A percentile compares a stretch with the other conserved stretches of the same genome.
phyloP scores from a whole-genome alignment of 495 filamentous ascomycete species.

The Tuber brumale region DNA sequence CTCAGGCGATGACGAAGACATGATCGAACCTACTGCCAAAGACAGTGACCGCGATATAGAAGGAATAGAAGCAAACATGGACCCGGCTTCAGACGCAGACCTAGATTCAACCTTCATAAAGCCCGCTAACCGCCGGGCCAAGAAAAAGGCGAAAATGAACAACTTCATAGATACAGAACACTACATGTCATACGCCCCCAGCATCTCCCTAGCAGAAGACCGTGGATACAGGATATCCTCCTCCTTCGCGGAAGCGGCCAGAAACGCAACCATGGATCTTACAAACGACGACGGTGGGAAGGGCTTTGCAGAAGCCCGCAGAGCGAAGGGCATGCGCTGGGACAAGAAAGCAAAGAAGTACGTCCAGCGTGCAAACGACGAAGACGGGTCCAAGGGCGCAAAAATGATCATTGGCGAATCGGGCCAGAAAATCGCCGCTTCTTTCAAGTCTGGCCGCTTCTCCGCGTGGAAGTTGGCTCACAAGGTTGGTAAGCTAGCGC shows the following conservation, averaged over 20 bases:
- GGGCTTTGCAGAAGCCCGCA: slow-evolving; percentile 61
- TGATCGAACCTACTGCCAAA: slow-evolving; percentile 39
- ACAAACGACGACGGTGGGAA: slow-evolving; percentile 73
- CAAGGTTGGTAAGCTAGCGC: slow-evolving; percentile 67
- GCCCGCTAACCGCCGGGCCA: slow-evolving; percentile 30
- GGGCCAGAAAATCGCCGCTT: slow-evolving; percentile 90
- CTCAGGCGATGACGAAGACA: slow-evolving; percentile 41
- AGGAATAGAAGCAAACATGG: slow-evolving; percentile 44
- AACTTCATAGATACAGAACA: slow-evolving; percentile 75
- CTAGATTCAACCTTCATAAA: slow-evolving; percentile 69
- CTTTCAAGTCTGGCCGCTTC: slow-evolving; percentile 87
- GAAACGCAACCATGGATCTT: slow-evolving; percentile 80
- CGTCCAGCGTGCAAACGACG: slow-evolving; percentile 80
- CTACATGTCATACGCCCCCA: slow-evolving; percentile 92
- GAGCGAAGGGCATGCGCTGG: slow-evolving; percentile 72
- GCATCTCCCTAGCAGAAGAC: slow-evolving; percentile 72
- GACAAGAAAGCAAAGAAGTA: slow-evolving; percentile 97
- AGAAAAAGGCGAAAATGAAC: slow-evolving; percentile 41
- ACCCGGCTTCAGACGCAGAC: slow-evolving; percentile 64
- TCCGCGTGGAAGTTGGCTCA: slow-evolving; percentile 83
- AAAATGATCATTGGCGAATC: slow-evolving; percentile 82
- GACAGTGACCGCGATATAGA: slow-evolving; percentile 50
- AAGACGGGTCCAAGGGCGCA: slow-evolving; percentile 81
- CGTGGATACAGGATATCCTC: slow-evolving; percentile 75
- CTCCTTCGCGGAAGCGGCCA: slow-evolving; percentile 71